Conservation (phyloP, 352 stramenopile species). For the Salisapilia sapeloensis region DNA sequence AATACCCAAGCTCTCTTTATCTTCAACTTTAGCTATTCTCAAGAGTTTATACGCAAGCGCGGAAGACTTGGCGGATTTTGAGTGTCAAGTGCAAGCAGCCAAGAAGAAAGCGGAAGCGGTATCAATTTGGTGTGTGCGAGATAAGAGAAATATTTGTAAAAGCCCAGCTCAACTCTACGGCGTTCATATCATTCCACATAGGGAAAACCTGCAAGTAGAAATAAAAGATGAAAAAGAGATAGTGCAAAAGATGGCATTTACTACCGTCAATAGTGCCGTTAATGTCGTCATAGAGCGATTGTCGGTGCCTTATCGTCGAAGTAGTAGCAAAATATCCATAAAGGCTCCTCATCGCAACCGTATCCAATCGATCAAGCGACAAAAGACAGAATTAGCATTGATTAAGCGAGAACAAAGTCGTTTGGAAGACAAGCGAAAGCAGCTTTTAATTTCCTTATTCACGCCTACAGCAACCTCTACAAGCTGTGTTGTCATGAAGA, state of each 20-base stretch:
- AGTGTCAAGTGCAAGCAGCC: slow-evolving; percentile 21
- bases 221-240: slow-evolving; percentile 14
- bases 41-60: slow-evolving; percentile 15
- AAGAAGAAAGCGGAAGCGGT: slow-evolving; percentile 16
- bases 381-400: neutral
- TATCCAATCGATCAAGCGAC: neutral
- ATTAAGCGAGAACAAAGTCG: neutral
- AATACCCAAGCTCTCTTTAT: slow-evolving; percentile 22
- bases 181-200: slow-evolving; percentile 25
- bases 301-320: slow-evolving; percentile 5
- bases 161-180: slow-evolving; percentile 28
- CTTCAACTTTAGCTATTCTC: slow-evolving; percentile 5
- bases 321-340: slow-evolving; percentile 2
- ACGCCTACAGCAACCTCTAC: slow-evolving; percentile 2
- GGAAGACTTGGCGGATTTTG: slow-evolving; percentile 13
- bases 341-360: slow-evolving; percentile 1
- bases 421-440: too few relatives aligned
- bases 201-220: slow-evolving; percentile 18
- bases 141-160: slow-evolving; percentile 18
- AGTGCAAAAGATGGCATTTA: slow-evolving; percentile 7
- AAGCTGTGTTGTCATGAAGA: neutral
- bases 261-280: slow-evolving; percentile 15
- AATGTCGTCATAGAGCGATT: slow-evolving; percentile 16
- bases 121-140: slow-evolving; percentile 44
- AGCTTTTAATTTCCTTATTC: neutral